These are phyloP conservation scores for Venturia asperata DNA, from an alignment of 2,329 filamentous ascomycete genomes.

Conservation along the genomic window DNA sequence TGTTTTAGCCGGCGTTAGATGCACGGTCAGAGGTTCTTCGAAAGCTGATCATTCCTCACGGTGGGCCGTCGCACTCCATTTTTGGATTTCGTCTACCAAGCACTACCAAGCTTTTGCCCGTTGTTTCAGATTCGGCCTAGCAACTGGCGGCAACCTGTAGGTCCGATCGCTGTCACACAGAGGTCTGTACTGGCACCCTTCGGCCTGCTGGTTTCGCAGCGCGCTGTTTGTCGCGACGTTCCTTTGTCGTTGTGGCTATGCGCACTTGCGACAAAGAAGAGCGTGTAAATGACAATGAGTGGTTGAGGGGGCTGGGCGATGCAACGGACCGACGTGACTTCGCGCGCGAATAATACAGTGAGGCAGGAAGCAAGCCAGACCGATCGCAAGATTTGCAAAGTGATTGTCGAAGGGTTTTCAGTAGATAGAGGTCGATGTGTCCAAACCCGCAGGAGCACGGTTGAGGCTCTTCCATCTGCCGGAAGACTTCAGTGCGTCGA, in stretches of 20 bases:
- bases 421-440: neutral
- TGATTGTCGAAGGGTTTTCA: neutral
- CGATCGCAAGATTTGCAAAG: conserved; percentile 11
- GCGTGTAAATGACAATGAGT: neutral
- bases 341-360: neutral
- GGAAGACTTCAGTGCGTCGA: neutral
- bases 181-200: neutral
- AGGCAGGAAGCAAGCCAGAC: neutral
- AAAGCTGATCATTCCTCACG: neutral
- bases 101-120: conserved; percentile 12
- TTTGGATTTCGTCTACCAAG: conserved; percentile 9
- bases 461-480: conserved; percentile 6
- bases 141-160: neutral
- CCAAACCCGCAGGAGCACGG: conserved; percentile 4
- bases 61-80: neutral
- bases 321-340: conserved; percentile 3
- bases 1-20: neutral
- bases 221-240: neutral
- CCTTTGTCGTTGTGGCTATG: neutral
- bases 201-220: neutral
- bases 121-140: conserved; percentile 5
- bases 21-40: neutral
- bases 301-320: neutral
- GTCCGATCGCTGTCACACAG: neutral
- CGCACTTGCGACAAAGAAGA: neutral